Conservation (phyloP, 2,329 filamentous ascomycete genomes). For the Rutstroemia sydowiana region DNA sequence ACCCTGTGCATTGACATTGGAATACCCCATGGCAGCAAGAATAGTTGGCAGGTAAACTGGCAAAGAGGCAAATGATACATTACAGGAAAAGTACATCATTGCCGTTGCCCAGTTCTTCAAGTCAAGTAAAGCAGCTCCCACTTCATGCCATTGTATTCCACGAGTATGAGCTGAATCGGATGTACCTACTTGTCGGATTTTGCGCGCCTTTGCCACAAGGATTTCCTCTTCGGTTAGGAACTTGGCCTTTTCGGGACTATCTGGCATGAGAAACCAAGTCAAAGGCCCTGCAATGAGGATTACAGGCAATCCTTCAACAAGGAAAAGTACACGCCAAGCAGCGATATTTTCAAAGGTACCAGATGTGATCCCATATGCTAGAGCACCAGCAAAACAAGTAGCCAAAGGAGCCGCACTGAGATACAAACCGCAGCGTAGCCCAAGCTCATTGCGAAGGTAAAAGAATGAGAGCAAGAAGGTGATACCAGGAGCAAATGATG, state of each 20-base stretch:
- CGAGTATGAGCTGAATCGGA: constrained; percentile 38
- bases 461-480: constrained; percentile 41
- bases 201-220: constrained; percentile 46
- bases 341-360: constrained; percentile 43
- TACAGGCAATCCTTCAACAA: constrained; percentile 59
- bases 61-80: constrained; percentile 58
- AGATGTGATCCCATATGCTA: constrained; percentile 62
- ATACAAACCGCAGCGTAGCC: constrained; percentile 63
- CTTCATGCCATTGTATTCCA: too few species aligned
- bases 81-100: constrained; percentile 52
- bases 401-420: constrained; percentile 58
- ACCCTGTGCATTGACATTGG: constrained; percentile 59
- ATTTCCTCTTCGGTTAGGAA: constrained; percentile 40
- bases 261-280: constrained; percentile 47
- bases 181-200: constrained; percentile 45
- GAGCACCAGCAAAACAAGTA: constrained; percentile 61
- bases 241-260: constrained; percentile 43
- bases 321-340: constrained; percentile 56
- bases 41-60: constrained; percentile 60
- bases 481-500: constrained; percentile 31
- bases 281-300: constrained; percentile 46
- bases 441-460: constrained; percentile 51
- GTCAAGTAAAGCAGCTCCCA: constrained; percentile 40
- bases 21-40: constrained; percentile 60
- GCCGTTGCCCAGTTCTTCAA: constrained; percentile 31